Evolutionary conservation across 108 stramenopile genomes (phyloP).

Genomic region (Chaetoceros muelleri): DNA sequence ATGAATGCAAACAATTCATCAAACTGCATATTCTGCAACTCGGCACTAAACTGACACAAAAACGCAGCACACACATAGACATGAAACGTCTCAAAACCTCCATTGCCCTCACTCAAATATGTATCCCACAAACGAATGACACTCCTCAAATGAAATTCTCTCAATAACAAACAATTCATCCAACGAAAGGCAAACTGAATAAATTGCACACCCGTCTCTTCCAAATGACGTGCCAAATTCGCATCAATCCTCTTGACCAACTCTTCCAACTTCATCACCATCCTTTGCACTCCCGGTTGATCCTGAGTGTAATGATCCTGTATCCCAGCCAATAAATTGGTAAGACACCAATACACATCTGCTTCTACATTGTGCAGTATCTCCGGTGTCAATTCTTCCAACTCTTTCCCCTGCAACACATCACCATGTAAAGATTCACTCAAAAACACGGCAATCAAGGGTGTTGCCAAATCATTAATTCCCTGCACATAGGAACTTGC

Average conservation of each 20-base stretch:
- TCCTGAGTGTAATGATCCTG: constrained; percentile 97
- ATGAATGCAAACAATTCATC: constrained; percentile 94
- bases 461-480: constrained; percentile 95
- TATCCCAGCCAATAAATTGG: constrained; percentile 89
- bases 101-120: constrained; percentile 77
- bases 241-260: constrained; percentile 89
- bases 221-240: constrained; percentile 71
- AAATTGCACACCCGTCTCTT: constrained; percentile 70
- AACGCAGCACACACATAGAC: constrained; percentile 97
- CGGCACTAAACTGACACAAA: constrained; percentile 83
- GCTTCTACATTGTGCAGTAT: constrained; percentile 79
- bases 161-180: constrained; percentile 97
- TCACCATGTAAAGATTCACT: constrained; percentile 51
- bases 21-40: constrained; percentile 81
- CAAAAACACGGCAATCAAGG: constrained; percentile 86
- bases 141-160: constrained; percentile 80
- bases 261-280: constrained; percentile 90
- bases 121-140: constrained; percentile 92
- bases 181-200: constrained; percentile 98
- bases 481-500: constrained; percentile 96
- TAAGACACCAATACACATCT: constrained; percentile 97
- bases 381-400: constrained; percentile 49
- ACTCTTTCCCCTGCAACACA: constrained; percentile 49
- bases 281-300: constrained; percentile 97
- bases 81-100: constrained; percentile 95